Evolutionary conservation across 2,329 filamentous ascomycete species (phyloP).

Genomic region (Dothideomycetidae sp.): DNA sequence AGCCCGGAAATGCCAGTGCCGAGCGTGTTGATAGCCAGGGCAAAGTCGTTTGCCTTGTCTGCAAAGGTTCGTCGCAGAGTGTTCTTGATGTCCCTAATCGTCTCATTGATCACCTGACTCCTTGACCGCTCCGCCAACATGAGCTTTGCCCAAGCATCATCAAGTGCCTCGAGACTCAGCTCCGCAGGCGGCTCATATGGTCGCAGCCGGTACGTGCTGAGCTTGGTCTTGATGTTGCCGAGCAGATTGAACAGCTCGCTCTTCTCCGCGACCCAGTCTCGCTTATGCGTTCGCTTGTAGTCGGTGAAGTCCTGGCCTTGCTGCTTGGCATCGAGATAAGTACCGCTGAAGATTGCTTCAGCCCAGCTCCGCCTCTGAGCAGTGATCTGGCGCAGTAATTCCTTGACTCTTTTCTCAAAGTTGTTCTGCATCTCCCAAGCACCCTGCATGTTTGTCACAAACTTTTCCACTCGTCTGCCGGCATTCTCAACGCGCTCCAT

Average conservation of each 20-base stretch:
- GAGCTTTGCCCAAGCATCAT: slow-evolving; percentile 65
- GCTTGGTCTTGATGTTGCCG: slow-evolving; percentile 97
- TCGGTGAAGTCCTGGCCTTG: slow-evolving; percentile 67
- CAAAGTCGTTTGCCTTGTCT: slow-evolving; percentile 97
- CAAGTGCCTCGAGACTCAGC: slow-evolving; percentile 66
- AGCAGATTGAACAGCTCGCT: slow-evolving; percentile 83
- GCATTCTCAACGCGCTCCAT: slow-evolving; percentile 99
- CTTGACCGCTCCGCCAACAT: slow-evolving; percentile 74
- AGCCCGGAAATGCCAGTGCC: slow-evolving; percentile 91
- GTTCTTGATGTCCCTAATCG: slow-evolving; percentile 97
- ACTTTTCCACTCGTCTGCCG: slow-evolving; percentile 90
- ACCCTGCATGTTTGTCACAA: slow-evolving; percentile 96
- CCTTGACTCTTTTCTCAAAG: slow-evolving; percentile 82
- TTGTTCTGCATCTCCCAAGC: slow-evolving; percentile 99
- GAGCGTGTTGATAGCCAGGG: slow-evolving; percentile 84
- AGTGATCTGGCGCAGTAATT: slow-evolving; percentile 59
- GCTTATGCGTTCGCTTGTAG: slow-evolving; percentile 87
- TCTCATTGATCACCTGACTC: slow-evolving; percentile 93
- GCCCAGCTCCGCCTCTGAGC: slow-evolving; percentile 65
- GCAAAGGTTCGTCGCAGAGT: slow-evolving; percentile 82
- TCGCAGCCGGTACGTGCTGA: slow-evolving; percentile 82
- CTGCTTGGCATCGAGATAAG: slow-evolving; percentile 80
- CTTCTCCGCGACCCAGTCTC: slow-evolving; percentile 95
- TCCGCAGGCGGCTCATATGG: slow-evolving; percentile 83
- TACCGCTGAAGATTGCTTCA: slow-evolving; percentile 70